A percentile compares a stretch with the other conserved stretches of the same genome.
phyloP scores from a whole-genome alignment of 495 filamentous ascomycete genomes.

The Aspergillus cristatus region DNA sequence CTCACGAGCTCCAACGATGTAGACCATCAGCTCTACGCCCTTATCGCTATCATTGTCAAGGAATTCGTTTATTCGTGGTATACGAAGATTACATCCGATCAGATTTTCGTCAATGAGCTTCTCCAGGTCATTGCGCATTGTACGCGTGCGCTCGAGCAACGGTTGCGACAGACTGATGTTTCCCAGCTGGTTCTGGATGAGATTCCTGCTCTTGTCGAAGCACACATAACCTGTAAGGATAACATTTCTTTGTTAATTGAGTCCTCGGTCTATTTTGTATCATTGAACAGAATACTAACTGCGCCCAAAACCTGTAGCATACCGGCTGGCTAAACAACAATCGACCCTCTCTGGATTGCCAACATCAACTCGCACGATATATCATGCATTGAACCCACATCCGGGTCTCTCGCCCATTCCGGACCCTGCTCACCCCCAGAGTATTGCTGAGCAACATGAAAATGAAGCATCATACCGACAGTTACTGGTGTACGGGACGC shows the following conservation, averaged over 20 bases:
- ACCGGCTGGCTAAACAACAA: constrained; percentile 48
- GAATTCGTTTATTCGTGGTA: constrained; percentile 94
- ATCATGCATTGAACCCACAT: constrained; percentile 75
- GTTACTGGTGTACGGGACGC: constrained; percentile 63
- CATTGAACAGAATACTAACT: too few relatives aligned
- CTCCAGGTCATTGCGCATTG: constrained; percentile 84
- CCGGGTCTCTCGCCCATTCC: constrained; percentile 72
- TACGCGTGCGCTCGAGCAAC: constrained; percentile 75
- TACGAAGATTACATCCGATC: constrained; percentile 80
- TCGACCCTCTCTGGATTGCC: constrained; percentile 30
- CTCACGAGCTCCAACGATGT: constrained; percentile 89
- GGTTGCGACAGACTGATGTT: constrained; percentile 71
- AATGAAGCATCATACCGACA: constrained; percentile 78
- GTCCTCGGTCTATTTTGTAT: too few relatives aligned
- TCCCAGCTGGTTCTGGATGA: constrained; percentile 82
- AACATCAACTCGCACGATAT: constrained; percentile 50
- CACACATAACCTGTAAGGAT: constrained; percentile 69
- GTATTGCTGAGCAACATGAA: constrained; percentile 49
- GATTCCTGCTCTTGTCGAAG: constrained; percentile 69
- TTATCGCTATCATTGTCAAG: constrained; percentile 77
- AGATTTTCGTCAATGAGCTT: constrained; percentile 75
- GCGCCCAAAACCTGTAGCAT: constrained; percentile 19
- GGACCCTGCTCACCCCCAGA: constrained; percentile 38
- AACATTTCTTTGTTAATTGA: constrained; percentile 8
- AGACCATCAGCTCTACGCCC: constrained; percentile 84